Percentiles rank a stretch among this genome's conserved stretches.
Conservation (phyloP, 2,329 filamentous ascomycete species). For the Colletotrichum tropicale region DNA sequence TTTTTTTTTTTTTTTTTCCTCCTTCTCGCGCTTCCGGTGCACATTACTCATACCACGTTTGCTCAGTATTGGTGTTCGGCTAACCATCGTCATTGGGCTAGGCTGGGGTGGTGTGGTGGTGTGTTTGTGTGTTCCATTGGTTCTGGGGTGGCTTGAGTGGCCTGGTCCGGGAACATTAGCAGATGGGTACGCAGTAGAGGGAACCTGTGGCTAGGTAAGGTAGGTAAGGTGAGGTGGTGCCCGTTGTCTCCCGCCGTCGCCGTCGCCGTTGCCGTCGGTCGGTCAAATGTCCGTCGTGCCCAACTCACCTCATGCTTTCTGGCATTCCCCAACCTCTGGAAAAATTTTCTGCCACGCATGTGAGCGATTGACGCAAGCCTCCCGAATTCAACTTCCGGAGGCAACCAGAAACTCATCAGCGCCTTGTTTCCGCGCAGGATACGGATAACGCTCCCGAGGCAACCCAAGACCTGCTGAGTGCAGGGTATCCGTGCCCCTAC, state of each 20-base stretch:
- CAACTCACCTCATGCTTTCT: not conserved
- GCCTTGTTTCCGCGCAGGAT: not conserved
- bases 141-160: not conserved
- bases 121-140: not conserved
- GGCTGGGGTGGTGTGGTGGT: not conserved
- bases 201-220: not conserved
- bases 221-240: not conserved
- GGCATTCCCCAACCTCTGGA: not conserved
- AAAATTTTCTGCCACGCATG: not conserved
- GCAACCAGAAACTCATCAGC: not conserved
- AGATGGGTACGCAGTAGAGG: not conserved
- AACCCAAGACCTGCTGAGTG: not conserved
- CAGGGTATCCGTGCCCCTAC: not conserved
- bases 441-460: not conserved
- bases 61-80: not conserved
- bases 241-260: not conserved
- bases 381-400: not conserved
- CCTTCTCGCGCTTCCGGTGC: not conserved
- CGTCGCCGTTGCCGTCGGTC: not conserved
- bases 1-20: no score
- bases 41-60: not conserved
- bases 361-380: not conserved
- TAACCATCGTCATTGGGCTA: not conserved
- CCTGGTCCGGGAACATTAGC: not conserved
- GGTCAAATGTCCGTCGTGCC: not conserved